Percentiles rank a stretch among this genome's conserved stretches.
Evolutionary conservation across 2,329 filamentous ascomycete species (phyloP).

Genomic region (Zymoseptoria ardabiliae): DNA sequence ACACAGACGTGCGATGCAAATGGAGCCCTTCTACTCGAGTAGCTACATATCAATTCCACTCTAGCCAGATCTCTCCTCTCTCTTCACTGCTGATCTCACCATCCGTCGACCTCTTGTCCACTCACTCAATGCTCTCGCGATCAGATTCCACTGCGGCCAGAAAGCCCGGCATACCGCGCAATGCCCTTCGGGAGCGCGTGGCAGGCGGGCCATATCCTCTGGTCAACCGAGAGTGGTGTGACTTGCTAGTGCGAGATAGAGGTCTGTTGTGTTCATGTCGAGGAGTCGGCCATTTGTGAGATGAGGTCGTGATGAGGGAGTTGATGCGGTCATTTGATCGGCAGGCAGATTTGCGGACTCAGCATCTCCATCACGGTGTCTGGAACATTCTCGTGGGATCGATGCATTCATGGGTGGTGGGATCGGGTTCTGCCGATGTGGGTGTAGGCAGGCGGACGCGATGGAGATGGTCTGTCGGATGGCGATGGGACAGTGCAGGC

Average conservation of each 20-base stretch:
- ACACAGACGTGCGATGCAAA: not conserved
- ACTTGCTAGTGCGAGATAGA: not conserved
- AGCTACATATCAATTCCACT: not conserved
- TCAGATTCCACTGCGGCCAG: not conserved
- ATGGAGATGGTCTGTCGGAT: not conserved
- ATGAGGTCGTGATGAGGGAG: not conserved
- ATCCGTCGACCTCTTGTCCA: not conserved
- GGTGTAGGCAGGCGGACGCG: not conserved
- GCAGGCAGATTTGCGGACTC: not conserved
- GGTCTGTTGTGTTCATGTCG: not conserved
- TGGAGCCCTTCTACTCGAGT: not conserved
- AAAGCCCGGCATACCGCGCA: too few species aligned
- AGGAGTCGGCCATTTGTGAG: not conserved
- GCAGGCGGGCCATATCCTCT: not conserved
- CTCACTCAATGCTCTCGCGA: not conserved
- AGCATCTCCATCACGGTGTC: not conserved
- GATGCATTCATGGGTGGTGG: not conserved
- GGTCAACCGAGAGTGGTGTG: not conserved
- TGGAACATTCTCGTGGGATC: not conserved
- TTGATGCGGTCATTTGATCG: not conserved
- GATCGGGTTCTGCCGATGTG: not conserved
- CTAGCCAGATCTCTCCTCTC: not conserved
- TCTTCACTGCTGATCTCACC: not conserved
- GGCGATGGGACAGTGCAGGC: not conserved
- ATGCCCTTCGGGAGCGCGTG: too few species aligned